Base-by-base conservation (phyloP, 2,329 filamentous ascomycete genomes). In the Aureobasidium leucospermi region DNA sequence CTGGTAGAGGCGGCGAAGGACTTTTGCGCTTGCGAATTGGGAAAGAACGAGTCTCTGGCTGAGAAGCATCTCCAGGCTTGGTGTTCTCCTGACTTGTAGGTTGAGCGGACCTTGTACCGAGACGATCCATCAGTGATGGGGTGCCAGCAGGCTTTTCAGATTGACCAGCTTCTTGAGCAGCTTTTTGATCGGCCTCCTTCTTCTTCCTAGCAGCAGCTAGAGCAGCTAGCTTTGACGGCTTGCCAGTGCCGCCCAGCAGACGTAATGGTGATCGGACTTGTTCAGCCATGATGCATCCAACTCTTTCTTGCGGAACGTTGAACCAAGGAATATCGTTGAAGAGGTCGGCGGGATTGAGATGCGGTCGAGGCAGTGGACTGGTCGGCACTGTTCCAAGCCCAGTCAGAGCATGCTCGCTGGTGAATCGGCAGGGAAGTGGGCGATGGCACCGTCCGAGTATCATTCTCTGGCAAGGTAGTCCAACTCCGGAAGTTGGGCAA, bases 301-400 rank as follows among this genome's bases (percentile, higher is more conserved):
- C 80, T 32, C 89, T 84, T 48, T 87, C 74, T 41, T 73, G 66
- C 23, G 91, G 89, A 10, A 93, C 78, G 56, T 86, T 81, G 58
- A 91, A 79, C 93, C 94, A 99, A 1, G 92, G 89, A 69, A 88
- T 88, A 69, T 96, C 92, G 67, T 79, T 76, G 71, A 96, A 99
- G 73, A 92, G 89, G 39, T 82, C 78, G 61, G 77, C 72, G 13
- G 51, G 51, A 55, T 55, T 55, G 1, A 29, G 11, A 34, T 39
- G 51, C 39, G 39, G 29, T 43, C 28, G 38, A 16, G 38, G 29
- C 28, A 34, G 38, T 43, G 51, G 51, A 9, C 51, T 55, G 51
- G 51, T 55, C 51, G 51, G 51, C 51, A 43, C 51, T 55, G 39
- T 43, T 42, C 38, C 51, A 55, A 55, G 51, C 38, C 39, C 51